Conservation (phyloP, 495 filamentous ascomycete genomes). For the Achaetomiella virescens region DNA sequence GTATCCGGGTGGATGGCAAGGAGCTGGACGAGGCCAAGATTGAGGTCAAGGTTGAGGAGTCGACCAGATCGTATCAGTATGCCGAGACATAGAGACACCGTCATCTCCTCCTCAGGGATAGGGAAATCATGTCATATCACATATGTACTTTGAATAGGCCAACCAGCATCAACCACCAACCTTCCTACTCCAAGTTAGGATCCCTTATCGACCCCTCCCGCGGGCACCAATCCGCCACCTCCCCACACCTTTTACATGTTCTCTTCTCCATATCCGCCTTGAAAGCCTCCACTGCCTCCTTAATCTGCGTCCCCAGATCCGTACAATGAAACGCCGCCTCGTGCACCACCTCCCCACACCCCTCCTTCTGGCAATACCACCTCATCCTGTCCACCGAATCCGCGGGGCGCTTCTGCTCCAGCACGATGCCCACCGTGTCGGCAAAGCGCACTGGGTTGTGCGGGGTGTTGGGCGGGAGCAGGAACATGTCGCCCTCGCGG, state of each 20-base stretch:
- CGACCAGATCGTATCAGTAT: slow-evolving; percentile 48
- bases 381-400: slow-evolving; percentile 70
- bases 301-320: slow-evolving; percentile 94
- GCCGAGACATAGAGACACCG: slow-evolving; percentile 55
- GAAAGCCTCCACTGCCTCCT: slow-evolving; percentile 82
- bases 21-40: slow-evolving; percentile 83
- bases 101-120: no score
- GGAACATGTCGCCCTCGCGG: slow-evolving; percentile 88
- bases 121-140: no score
- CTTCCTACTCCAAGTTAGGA: slow-evolving; percentile 40
- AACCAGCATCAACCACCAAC: background rate
- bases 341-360: slow-evolving; percentile 67
- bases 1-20: slow-evolving; percentile 72
- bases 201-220: slow-evolving; percentile 44
- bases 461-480: slow-evolving; percentile 84
- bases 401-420: slow-evolving; percentile 76
- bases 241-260: slow-evolving; percentile 73
- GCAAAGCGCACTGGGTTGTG: slow-evolving; percentile 68
- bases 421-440: slow-evolving; percentile 70
- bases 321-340: slow-evolving; percentile 85
- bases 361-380: slow-evolving; percentile 72
- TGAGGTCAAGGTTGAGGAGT: slow-evolving; percentile 74
- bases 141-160: no score
- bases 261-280: slow-evolving; percentile 63
- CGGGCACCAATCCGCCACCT: slow-evolving; percentile 54